A percentile compares a stretch with the other conserved stretches of the same genome.
phyloP scores from a whole-genome alignment of 257 asterid genomes.

The Scutellaria barbata region DNA sequence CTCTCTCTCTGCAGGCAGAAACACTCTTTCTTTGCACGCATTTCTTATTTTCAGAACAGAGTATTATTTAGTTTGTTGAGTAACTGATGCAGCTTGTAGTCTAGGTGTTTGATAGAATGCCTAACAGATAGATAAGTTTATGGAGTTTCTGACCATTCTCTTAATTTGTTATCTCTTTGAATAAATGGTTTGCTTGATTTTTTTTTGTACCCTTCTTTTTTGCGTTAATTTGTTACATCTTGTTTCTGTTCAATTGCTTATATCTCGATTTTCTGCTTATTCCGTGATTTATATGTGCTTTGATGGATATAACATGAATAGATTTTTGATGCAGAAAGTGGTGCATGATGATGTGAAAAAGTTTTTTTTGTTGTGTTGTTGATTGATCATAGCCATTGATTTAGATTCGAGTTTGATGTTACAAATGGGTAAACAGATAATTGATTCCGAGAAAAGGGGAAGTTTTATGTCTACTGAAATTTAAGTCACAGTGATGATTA shows the following conservation, averaged over 20 bases:
- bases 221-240: not conserved
- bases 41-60: constrained; percentile 2
- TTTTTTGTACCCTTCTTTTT: not conserved
- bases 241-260: constrained; percentile 18
- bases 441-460: not conserved
- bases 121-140: too few species aligned
- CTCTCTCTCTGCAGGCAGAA: constrained; percentile 20
- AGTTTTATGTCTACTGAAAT: not conserved
- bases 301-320: constrained; percentile 4
- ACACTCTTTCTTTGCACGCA: constrained; percentile 1
- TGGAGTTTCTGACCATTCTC: too few species aligned
- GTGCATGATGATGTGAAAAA: constrained; percentile 16
- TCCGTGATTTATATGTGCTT: constrained; percentile 15
- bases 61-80: too few species aligned
- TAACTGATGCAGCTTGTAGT: too few species aligned
- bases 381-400: constrained; percentile 12
- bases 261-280: not conserved
- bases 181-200: too few species aligned
- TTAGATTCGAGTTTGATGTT: constrained; percentile 18
- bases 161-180: too few species aligned
- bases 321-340: constrained; percentile 16
- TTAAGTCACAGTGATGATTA: constrained; percentile 13
- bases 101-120: too few species aligned
- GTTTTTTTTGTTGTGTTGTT: constrained; percentile 25
- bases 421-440: not conserved